phyloP scores from a whole-genome alignment of 345 rosid species.

The Eucalyptus tenuipes region DNA sequence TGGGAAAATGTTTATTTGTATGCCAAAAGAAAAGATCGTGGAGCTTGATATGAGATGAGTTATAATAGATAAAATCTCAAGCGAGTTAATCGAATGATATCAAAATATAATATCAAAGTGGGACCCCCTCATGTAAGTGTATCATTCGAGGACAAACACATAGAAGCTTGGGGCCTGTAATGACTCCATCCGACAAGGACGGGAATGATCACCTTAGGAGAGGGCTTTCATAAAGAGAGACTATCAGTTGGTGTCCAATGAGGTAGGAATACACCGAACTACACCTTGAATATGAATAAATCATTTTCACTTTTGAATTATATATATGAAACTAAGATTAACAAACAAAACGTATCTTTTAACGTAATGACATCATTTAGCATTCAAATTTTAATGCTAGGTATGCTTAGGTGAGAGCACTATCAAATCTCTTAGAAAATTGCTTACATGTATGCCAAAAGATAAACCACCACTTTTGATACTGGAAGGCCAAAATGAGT shows the following conservation, averaged over 20 bases:
- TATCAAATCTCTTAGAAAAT: background rate
- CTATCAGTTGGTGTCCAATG: rapidly evolving
- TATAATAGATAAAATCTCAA: rapidly evolving
- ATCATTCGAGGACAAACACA: background rate
- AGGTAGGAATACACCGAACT: background rate
- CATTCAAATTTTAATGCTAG: background rate
- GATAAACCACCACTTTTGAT: background rate
- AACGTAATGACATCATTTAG: background rate
- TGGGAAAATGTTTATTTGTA: background rate
- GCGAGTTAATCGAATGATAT: background rate
- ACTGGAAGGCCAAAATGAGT: background rate
- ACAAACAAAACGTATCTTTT: background rate
- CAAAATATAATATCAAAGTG: background rate
- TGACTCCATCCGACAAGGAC: background rate
- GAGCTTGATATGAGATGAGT: background rate
- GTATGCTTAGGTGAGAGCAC: background rate
- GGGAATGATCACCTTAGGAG: background rate
- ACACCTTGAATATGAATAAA: background rate
- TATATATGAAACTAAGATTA: background rate
- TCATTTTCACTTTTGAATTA: background rate
- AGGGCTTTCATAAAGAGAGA: background rate
- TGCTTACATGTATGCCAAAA: background rate
- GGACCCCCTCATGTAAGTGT: background rate
- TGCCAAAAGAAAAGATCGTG: background rate
- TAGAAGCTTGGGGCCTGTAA: background rate